Percentiles rank a stretch among this genome's conserved stretches.
Conservation (phyloP, 257 asterid genomes). For the Anisodus acutangulus region DNA sequence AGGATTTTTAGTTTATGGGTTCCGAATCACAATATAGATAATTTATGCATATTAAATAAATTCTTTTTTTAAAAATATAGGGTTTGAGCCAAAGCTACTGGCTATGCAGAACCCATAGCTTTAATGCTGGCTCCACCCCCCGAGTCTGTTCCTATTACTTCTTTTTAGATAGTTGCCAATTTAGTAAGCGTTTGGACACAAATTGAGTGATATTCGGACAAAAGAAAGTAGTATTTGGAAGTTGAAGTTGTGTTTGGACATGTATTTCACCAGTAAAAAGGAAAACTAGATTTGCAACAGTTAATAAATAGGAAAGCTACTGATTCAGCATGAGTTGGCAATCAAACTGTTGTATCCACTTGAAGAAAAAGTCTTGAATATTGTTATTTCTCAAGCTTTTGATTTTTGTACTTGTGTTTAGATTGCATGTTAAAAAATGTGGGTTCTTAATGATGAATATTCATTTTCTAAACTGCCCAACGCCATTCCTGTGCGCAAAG, state of each 20-base stretch:
- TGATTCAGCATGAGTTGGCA: neutral
- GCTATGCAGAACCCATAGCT: too few species aligned
- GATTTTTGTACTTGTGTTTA: neutral
- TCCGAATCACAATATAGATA: too few species aligned
- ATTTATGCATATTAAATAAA: too few species aligned
- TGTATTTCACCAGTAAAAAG: too few species aligned
- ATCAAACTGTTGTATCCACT: neutral
- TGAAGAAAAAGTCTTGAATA: neutral
- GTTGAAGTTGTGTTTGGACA: too few species aligned
- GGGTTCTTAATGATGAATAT: neutral
- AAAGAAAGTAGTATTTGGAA: too few species aligned
- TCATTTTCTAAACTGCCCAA: neutral
- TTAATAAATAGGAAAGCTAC: neutral
- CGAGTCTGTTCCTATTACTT: too few species aligned
- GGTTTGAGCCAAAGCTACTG: too few species aligned
- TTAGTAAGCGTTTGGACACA: neutral
- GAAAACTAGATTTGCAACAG: neutral
- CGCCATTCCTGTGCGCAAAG: neutral
- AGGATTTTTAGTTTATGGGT: too few species aligned
- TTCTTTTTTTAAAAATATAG: too few species aligned
- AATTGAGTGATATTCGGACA: neutral
- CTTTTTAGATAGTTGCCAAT: too few species aligned
- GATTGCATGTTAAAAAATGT: neutral
- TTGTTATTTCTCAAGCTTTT: neutral
- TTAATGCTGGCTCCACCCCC: too few species aligned